Base-by-base conservation (phyloP, 495 filamentous ascomycete genomes). In the Xylaria sp. region DNA sequence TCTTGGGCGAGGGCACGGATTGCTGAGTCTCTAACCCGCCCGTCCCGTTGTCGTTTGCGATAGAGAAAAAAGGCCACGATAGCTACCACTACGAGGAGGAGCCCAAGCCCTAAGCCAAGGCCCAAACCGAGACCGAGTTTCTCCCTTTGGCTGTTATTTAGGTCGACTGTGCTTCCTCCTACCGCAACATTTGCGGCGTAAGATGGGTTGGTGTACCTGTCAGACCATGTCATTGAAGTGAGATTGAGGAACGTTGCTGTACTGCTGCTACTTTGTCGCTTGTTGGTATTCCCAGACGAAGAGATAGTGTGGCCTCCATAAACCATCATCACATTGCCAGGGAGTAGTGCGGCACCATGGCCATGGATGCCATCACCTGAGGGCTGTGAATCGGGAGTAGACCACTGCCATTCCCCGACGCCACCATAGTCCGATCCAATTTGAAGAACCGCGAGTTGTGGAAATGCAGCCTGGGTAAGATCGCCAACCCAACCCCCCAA, bases 401-500 rank as follows among this genome's bases (percentile, higher is more conserved):
- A 85, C 94, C 95, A 97, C 57, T 80, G 76, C 95, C 95, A 97
- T 62, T 89, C 83, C 5, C 85, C 85, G 37, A 82, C 80, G 6
- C 90, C 92, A 7, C 90, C 90, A 76, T 90, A 94, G 21, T 88
- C 90, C 35, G 86, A 85, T 11, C 92, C 91, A 31, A 97, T 79
- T 41, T 92, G 82, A 21, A 97, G 81, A 24, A 97, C 81, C 1
- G 88, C 93, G 15, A 98, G 82, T 75, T 95, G 93, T 17, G 95
- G 95, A 43, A 88, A 80, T 2, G 95, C 95, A 19, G 94, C 86
- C 40, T 89, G 89, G 24, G 80, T 86, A 0, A 89, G 83, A 80
- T 97, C 90, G 17, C 95, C 95, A 15, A 97, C 93, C 95, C 95
- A 98, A 11, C 95, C 95, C 17, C 95, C 95, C 74, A 93, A 87